Evolutionary conservation across 768 basidiomycete species (phyloP), one percentile per base, ranked within the genome.

Genomic region (Leccinum incarnatum): DNA sequence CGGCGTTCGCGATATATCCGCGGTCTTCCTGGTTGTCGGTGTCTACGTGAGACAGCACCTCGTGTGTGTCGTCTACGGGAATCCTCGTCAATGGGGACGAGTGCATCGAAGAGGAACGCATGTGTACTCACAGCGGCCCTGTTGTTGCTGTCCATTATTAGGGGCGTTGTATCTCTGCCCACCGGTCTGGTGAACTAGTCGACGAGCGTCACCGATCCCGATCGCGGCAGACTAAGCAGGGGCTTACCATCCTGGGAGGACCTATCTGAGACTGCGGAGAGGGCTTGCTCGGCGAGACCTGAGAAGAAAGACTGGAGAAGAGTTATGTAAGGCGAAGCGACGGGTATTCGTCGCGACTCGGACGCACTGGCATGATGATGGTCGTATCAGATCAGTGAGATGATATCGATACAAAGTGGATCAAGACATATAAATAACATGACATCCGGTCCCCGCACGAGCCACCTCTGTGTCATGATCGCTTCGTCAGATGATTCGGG

Each of bases 241-340:
- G 42, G 53, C 60, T 59, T 51, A 62, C 60, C 25, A 48, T 27
- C 25, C 23, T 48, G 25, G 8, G 21, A 23, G 14, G 47, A 48
- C 8, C 23, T 47, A 15, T 47, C 46, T 15, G 55, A 49, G 84
- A 68, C 63, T 3, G 83, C 77, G 40, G 82, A 71, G 64, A 81
- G 71, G 61, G 84, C 83, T 72, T 91, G 72, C 73, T 91, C 87
- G 10, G 89, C 91, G 63, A 93, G 71, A 58, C 83, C 84, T 37
- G 89, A 79, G 65, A 92, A 80, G 57, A 42, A 42, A 21, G 90
- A 88, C 90, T 88, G n/a, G 53, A 30, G 15, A 27, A 30, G 34
- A 32, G 17, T 62, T 37, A 60, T 42, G 23, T 4, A 23, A 45
- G 47, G 59, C 4, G 11, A 30, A 21, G 15, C 3, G 29, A 29